Evolutionary conservation across 2,329 filamentous ascomycete genomes (phyloP), one percentile per base, ranked within the genome.

Genomic region (Diaporthe sp.): DNA sequence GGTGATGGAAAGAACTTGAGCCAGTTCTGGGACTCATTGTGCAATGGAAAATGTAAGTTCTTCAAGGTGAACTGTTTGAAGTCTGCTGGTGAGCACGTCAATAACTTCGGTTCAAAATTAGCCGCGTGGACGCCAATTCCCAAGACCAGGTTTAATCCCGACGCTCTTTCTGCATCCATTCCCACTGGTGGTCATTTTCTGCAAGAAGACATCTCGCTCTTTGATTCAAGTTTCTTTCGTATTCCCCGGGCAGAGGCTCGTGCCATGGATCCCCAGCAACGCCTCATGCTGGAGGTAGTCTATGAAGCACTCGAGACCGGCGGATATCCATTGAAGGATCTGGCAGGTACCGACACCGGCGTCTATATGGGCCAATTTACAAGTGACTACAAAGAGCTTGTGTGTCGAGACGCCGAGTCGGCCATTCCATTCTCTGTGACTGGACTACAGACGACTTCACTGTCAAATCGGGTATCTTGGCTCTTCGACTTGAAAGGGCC

Each of bases 231-330:
- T 2, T 93, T 94, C 84, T 93, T 93, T 87, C 92, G 92, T 81
- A 92, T 93, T 88, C 92, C 91, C 65, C 90, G 91, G 13, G 88
- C 90, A 77, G 92, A 93, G 82, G 92, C 92, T 57, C 87, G 88
- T 25, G 90, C 92, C 78, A 92, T 90, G 13, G 92, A 94, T 80
- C 92, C 92, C 0, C 92, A 92, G 85, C 91, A 92, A 79, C 88
- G 92, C 77, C 82, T 93, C 25, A 88, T 90, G 2, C 84, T 93
- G 2, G 88, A 91, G 51, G 91, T 90, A 12, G 90, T 90, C 0
- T 94, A 93, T 78, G 91, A 93, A 79, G 91, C 91, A 1, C 84
- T 94, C 51, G 92, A 94, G 90, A 90, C 79, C 44, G 58, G 46
- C 22, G 74, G 74, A 28, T 37, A 49, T 19, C 53, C 74, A n/a